These are phyloP conservation scores for Aureobasidium melanogenum DNA, from an alignment of 2,329 filamentous ascomycete species.

Conservation along the genomic window DNA sequence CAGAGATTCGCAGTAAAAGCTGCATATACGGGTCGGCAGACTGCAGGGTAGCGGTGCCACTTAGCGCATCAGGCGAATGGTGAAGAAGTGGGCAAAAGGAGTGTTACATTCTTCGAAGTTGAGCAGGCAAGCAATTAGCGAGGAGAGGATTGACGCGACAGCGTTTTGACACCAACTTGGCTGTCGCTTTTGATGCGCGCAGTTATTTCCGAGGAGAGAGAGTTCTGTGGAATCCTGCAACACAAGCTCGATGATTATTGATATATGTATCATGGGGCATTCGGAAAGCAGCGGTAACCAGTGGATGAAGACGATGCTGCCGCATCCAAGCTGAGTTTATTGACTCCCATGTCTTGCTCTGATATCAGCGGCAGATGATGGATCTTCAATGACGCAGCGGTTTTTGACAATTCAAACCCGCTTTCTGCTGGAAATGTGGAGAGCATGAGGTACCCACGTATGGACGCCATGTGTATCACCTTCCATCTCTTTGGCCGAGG, in stretches of 20 bases:
- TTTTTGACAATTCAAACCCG: not conserved
- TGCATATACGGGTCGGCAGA: slow-evolving; percentile 4
- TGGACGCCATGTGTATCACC: not conserved
- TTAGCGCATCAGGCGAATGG: not conserved
- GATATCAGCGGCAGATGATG: not conserved
- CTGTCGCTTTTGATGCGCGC: not conserved
- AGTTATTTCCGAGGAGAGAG: not conserved
- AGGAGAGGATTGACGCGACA: not conserved
- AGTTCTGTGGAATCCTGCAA: not conserved
- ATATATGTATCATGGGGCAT: not conserved
- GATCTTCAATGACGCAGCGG: not conserved
- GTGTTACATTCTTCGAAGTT: not conserved
- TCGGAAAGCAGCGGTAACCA: not conserved
- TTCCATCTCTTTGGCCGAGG: not conserved
- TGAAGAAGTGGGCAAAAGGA: not conserved
- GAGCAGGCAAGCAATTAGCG: not conserved
- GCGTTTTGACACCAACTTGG: not conserved
- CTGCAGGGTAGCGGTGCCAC: not conserved
- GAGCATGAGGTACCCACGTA: not conserved
- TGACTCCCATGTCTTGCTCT: not conserved
- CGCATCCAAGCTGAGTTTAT: not conserved
- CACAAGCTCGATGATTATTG: not conserved
- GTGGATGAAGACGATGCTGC: not conserved
- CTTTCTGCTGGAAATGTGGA: not conserved
- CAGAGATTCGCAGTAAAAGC: not conserved